These are phyloP conservation scores for Leccinum arenicola DNA, from an alignment of 768 basidiomycete species.

Conservation along the genomic window DNA sequence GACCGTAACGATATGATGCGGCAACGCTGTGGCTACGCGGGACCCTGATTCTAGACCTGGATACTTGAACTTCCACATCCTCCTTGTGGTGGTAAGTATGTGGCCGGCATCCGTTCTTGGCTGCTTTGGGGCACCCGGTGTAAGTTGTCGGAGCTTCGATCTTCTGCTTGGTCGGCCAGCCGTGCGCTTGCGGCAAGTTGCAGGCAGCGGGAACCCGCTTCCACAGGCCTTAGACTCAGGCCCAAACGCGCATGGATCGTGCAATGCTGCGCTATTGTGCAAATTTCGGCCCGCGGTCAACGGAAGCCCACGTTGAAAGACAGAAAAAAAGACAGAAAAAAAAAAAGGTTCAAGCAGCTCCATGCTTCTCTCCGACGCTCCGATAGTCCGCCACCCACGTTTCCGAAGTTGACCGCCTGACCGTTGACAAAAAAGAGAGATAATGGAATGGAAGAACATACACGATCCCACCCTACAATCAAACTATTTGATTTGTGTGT, in stretches of 20 bases:
- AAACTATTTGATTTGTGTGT: constrained; percentile 1
- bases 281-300: not conserved
- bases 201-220: not conserved
- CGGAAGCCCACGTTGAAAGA: not conserved
- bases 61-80: not conserved
- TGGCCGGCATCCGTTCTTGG: not conserved
- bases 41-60: not conserved
- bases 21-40: not conserved
- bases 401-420: not conserved
- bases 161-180: not conserved
- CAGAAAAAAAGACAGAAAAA: not conserved
- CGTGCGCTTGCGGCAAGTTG: not conserved
- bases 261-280: not conserved
- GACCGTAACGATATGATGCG: not conserved
- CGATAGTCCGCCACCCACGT: constrained; percentile 14
- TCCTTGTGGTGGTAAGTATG: not conserved
- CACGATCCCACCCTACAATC: not conserved
- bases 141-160: not conserved
- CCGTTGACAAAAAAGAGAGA: not conserved
- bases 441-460: not conserved
- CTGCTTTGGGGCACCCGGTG: not conserved
- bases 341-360: not conserved
- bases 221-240: not conserved
- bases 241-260: not conserved
- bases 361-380: constrained; percentile 12